Evolutionary conservation across 148 eudicot species (phyloP).

Genomic region (Rhododendron ovatum): DNA sequence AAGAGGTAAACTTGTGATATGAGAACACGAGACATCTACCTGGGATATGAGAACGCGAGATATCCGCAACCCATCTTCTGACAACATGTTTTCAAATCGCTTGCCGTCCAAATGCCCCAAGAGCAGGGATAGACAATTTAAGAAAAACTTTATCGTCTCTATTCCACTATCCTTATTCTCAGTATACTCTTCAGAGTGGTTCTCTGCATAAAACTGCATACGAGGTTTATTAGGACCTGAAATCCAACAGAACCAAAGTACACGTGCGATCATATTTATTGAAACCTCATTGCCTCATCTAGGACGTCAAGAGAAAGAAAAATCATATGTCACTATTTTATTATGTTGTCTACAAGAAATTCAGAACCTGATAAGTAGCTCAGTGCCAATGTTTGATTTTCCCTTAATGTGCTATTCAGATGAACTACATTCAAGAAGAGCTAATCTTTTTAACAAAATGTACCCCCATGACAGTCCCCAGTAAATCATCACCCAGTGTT

Average conservation of each 20-base stretch:
- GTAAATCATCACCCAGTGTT: neutral
- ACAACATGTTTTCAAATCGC: constrained; percentile 39
- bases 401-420: neutral
- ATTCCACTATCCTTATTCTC: constrained; percentile 44
- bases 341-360: neutral
- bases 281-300: neutral
- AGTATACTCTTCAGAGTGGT: constrained; percentile 29
- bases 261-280: neutral
- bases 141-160: constrained; percentile 64
- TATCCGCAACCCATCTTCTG: constrained; percentile 48
- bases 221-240: constrained; percentile 11
- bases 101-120: constrained; percentile 54
- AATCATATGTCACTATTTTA: neutral
- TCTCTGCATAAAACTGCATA: constrained; percentile 63
- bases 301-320: neutral
- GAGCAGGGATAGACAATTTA: constrained; percentile 68
- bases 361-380: neutral
- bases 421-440: neutral
- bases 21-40: constrained; percentile 28
- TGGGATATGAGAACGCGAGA: constrained; percentile 51
- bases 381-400: neutral
- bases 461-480: neutral
- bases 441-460: neutral
- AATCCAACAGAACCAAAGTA: neutral
- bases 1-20: neutral